phyloP scores from a whole-genome alignment of 768 basidiomycete genomes.

The Cystofilobasidium macerans region DNA sequence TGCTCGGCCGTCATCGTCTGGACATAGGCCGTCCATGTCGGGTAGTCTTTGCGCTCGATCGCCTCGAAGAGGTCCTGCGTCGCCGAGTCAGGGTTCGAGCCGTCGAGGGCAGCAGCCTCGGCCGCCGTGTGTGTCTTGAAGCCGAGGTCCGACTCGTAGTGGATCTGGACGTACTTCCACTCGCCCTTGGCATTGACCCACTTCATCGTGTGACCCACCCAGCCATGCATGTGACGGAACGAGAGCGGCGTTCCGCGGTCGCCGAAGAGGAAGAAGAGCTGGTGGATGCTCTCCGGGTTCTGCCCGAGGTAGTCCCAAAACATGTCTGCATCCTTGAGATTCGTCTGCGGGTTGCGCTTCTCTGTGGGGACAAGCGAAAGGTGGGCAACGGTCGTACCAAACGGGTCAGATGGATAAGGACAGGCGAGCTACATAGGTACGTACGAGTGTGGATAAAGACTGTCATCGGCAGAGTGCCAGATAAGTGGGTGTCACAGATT shows the following conservation, averaged over 20 bases:
- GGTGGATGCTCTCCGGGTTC: conserved; percentile 43
- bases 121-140: conserved; percentile 58
- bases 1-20: conserved; percentile 80
- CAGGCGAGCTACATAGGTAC: too few relatives aligned
- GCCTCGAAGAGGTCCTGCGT: conserved; percentile 41
- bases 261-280: conserved; percentile 42
- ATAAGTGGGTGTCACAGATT: conserved; percentile 9
- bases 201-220: conserved; percentile 51
- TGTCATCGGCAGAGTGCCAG: conserved; percentile 40
- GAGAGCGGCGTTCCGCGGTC: conserved; percentile 42
- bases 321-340: conserved; percentile 66
- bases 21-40: conserved; percentile 33
- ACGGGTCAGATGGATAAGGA: too few relatives aligned
- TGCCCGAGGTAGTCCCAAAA: conserved; percentile 49
- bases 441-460: conserved; percentile 43
- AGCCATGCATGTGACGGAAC: conserved; percentile 73
- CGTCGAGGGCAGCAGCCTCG: conserved; percentile 55
- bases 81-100: conserved; percentile 45
- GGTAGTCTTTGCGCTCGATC: conserved; percentile 41
- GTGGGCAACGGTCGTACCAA: too few relatives aligned
- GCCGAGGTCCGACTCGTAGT: conserved; percentile 37
- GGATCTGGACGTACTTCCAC: conserved; percentile 40
- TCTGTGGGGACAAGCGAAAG: conserved; percentile 17
- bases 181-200: conserved; percentile 34
- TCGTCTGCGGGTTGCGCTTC: conserved; percentile 68